Evolutionary conservation across 2,329 filamentous ascomycete genomes (phyloP), one percentile per base, ranked within the genome.

Genomic region (Zasmidium citrigriseum): DNA sequence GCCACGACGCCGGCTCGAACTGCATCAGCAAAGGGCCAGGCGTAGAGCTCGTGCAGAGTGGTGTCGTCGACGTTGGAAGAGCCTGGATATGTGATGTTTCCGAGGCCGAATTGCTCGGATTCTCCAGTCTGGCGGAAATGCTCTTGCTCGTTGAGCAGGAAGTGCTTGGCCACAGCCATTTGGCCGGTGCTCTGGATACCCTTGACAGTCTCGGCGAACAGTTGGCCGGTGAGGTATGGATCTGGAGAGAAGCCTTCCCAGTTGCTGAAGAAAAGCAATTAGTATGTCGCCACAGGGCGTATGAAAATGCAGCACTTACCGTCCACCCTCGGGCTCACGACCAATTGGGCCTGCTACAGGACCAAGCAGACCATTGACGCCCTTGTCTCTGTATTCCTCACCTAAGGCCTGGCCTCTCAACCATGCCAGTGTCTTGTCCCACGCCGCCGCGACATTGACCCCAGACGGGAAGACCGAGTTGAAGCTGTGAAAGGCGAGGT

Each of bases 181-280:
- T 93, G 85, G 72, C 91, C 91, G 11, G 87, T 86, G 68, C 87
- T 84, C 70, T 96, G 91, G 46, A 96, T 92, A 60, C 92, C 92
- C 70, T 84, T 82, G 61, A 95, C 83, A 1, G 88, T 89, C 70
- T 89, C 81, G 27, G 58, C 58, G 22, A 63, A 60, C 4, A 60
- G 52, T 2, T 38, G 51, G 55, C 89, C 92, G 53, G 90, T 87
- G 53, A 92, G 80, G 18, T 89, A 87, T 0, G 90, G 90, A 68
- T 95, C 90, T 2, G 89, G 87, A 7, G 87, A 86, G 76, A 85
- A 86, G 7, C 79, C 78, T 73, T 89, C 86, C 89, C 88, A 90
- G 71, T 88, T 88, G 23, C 87, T 89, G 89, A 23, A 83, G 87
- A 20, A 41, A 45, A 1, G 20, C 44, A 48, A 27, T 12, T 38